A percentile compares a stretch with the other conserved stretches of the same genome.
Conservation (phyloP, 768 basidiomycete species). For the Podaxis sp. region DNA sequence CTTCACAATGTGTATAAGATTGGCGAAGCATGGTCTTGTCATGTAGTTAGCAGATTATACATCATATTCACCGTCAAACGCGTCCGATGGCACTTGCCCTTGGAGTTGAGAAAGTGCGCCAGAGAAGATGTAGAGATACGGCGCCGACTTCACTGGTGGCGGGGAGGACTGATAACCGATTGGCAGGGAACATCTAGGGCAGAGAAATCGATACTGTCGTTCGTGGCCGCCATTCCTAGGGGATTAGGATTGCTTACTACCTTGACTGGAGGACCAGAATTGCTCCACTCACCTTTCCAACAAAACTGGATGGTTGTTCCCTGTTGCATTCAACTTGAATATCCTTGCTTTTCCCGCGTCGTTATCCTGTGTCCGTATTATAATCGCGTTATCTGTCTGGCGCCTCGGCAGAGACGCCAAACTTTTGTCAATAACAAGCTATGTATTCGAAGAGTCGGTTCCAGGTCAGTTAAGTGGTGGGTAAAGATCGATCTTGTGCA, state of each 20-base stretch:
- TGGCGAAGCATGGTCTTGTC: neutral
- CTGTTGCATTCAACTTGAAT: constrained; percentile 82
- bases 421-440: constrained; percentile 82
- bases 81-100: constrained; percentile 80
- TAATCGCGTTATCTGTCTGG: constrained; percentile 74
- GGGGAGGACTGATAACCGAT: constrained; percentile 77
- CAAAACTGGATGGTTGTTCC: constrained; percentile 59
- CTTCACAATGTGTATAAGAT: neutral
- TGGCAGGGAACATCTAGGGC: constrained; percentile 62
- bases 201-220: constrained; percentile 67
- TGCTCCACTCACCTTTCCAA: constrained; percentile 61
- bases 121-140: constrained; percentile 74
- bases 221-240: constrained; percentile 65
- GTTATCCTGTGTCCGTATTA: constrained; percentile 71
- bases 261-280: neutral
- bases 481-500: neutral
- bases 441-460: constrained; percentile 1
- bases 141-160: constrained; percentile 70
- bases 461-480: neutral
- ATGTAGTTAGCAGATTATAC: constrained; percentile 12
- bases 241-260: neutral
- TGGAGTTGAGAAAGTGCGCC: constrained; percentile 87
- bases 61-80: constrained; percentile 61
- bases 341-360: constrained; percentile 54
- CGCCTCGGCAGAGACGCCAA: constrained; percentile 65